Evolutionary conservation across 805 yeast genomes (phyloP), one percentile per base, ranked within the genome.

Genomic region (Myxozyma vanderwaltii): DNA sequence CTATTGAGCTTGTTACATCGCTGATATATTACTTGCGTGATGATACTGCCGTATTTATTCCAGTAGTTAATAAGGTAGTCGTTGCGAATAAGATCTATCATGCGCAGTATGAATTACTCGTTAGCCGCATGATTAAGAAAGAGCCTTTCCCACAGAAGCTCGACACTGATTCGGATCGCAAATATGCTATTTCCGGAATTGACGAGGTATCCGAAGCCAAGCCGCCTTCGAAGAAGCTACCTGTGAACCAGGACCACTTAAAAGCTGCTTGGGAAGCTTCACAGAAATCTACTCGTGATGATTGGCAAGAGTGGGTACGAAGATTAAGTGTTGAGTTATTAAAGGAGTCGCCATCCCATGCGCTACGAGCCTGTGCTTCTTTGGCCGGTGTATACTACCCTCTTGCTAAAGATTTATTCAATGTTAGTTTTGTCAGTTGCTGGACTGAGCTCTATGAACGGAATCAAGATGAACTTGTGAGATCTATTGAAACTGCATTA

Each of bases 241-340:
- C 96, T 0, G 82, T 84, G 3, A 84, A 84, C 63, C 86, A 83
- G 64, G 79, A 78, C 54, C 77, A 77, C 7, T 77, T 94, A 67
- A 86, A 89, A 68, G 82, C 83, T 45, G 89, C 91, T 1, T 94
- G 99, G 98, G 96, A 91, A 66, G 87, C 96, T 27, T 82, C 88
- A 24, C 92, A 89, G 65, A 83, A 92, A 64, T 82, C 95, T 53
- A 89, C 97, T 0, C 85, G 86, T 67, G 98, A 91, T 67, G 99
- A 94, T 66, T 94, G 99, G 99, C 92, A 88, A 67, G 98, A 94
- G 70, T 94, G 99, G 99, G 84, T 91, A 64, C 82, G 96, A 59
- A 79, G 94, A 59, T 77, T 94, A 49, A 85, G 94, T 66, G 87
- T 90, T 53, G 97, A 91, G 69, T 73, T 94, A 35, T 76, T 94